A percentile compares a stretch with the other conserved stretches of the same genome.
phyloP scores from a whole-genome alignment of 2,329 filamentous ascomycete species.

The Sclerotinia nivalis region DNA sequence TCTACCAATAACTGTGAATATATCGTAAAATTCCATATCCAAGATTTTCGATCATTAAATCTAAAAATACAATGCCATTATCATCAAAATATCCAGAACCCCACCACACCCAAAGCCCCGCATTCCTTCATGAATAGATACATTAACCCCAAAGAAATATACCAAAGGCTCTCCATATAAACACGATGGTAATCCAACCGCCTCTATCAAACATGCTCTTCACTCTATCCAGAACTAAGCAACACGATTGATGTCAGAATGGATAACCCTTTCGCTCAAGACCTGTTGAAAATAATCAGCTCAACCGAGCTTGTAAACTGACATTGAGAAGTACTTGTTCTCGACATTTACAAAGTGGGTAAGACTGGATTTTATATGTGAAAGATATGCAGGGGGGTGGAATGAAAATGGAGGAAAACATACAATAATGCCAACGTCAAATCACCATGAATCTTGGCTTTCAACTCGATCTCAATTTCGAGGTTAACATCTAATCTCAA shows the following conservation, averaged over 20 bases:
- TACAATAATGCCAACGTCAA: slow-evolving; percentile 58
- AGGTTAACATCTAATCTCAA: slow-evolving; percentile 73
- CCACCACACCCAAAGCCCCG: slow-evolving; percentile 6
- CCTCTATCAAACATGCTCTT: not conserved
- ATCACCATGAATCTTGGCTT: slow-evolving; percentile 80
- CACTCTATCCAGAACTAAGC: slow-evolving; percentile 19
- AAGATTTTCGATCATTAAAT: slow-evolving; percentile 1
- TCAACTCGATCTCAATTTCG: slow-evolving; percentile 77
- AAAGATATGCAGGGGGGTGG: no score
- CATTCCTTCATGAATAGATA: slow-evolving; percentile 8
- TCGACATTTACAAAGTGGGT: not conserved
- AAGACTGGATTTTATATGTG: not conserved
- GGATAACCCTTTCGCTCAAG: slow-evolving; percentile 1
- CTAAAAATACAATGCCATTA: slow-evolving; percentile 20
- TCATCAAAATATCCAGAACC: slow-evolving; percentile 11
- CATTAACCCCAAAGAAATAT: slow-evolving; percentile 2
- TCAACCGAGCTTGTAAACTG: slow-evolving; percentile 16
- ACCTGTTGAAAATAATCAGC: slow-evolving; percentile 22
- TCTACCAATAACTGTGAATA: not conserved
- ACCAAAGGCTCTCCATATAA: not conserved
- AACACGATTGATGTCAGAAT: slow-evolving; percentile 15
- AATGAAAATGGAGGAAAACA: slow-evolving; percentile 20
- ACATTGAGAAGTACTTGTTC: slow-evolving; percentile 17
- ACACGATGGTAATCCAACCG: not conserved
- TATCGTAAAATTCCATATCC: not conserved